A percentile compares a stretch with the other conserved stretches of the same genome.
Evolutionary conservation across 2,329 filamentous ascomycete species (phyloP).

Genomic region (Scytalidium sp.): DNA sequence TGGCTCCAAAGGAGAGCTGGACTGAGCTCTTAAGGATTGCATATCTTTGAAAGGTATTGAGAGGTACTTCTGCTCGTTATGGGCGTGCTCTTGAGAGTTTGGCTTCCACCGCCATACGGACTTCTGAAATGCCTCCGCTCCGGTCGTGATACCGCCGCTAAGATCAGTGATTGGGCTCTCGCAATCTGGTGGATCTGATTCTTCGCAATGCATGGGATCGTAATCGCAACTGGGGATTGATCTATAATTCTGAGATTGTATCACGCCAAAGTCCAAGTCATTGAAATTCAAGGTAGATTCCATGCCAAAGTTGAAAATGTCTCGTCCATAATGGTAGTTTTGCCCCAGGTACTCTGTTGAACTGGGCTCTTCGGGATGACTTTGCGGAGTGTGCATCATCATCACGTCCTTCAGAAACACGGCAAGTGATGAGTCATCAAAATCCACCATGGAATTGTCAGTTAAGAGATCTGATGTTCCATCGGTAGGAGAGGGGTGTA

Average conservation of each 20-base stretch:
- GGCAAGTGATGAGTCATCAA: conserved; percentile 9
- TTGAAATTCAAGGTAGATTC: conserved; percentile 13
- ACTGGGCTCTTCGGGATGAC: too few species aligned
- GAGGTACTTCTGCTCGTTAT: conserved; percentile 6
- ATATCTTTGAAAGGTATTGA: conserved; percentile 9
- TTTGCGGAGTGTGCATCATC: too few species aligned
- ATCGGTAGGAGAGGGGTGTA: too few species aligned
- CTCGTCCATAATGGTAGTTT: conserved; percentile 3
- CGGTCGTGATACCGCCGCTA: conserved; percentile 1
- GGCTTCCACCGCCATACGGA: conserved; percentile 14
- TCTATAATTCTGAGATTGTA: conserved; percentile 7
- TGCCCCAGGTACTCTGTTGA: conserved; percentile 1
- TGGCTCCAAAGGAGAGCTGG: not conserved
- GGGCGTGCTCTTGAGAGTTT: conserved; percentile 4
- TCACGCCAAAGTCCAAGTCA: conserved; percentile 11
- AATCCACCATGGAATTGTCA: too few species aligned
- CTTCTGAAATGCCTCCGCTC: conserved; percentile 11
- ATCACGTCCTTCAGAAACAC: conserved; percentile 14
- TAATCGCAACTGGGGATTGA: too few species aligned
- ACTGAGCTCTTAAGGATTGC: conserved; percentile 1
- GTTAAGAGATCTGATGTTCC: too few species aligned
- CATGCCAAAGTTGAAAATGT: conserved; percentile 15
- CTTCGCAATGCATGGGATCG: not conserved
- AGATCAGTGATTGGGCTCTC: conserved; percentile 2
- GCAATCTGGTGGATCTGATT: not conserved